phyloP scores from a whole-genome alignment of 352 stramenopile genomes.

The Phytophthora constricta region DNA sequence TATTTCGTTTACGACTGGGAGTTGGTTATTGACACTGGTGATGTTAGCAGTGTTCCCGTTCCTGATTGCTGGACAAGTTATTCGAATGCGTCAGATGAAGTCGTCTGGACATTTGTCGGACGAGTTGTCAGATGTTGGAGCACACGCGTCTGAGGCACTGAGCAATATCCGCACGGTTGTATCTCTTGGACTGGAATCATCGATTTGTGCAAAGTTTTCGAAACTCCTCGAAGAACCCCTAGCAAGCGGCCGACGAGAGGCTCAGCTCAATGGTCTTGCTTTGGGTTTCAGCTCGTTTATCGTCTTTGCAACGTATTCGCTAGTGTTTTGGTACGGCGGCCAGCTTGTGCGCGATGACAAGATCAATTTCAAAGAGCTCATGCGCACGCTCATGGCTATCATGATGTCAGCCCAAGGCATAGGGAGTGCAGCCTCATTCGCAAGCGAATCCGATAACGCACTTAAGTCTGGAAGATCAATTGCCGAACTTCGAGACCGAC shows the following conservation, averaged over 20 bases:
- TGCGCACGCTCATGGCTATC: constrained; percentile 50
- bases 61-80: constrained; percentile 44
- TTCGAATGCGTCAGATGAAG: constrained; percentile 40
- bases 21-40: constrained; percentile 67
- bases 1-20: constrained; percentile 60
- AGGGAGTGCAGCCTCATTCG: constrained; percentile 19
- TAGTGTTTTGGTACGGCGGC: constrained; percentile 67
- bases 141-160: constrained; percentile 47
- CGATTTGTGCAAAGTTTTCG: constrained; percentile 19
- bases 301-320: constrained; percentile 45
- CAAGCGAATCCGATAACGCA: constrained; percentile 66
- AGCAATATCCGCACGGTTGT: constrained; percentile 46
- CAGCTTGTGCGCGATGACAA: constrained; percentile 38
- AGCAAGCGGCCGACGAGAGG: constrained; percentile 26
- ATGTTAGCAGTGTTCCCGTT: constrained; percentile 64
- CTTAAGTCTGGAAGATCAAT: constrained; percentile 48
- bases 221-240: constrained; percentile 27
- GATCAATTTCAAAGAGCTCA: constrained; percentile 49
- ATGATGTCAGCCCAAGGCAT: constrained; percentile 45
- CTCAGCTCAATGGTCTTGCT: constrained; percentile 41
- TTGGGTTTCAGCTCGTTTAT: constrained; percentile 74
- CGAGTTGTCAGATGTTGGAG: constrained; percentile 30
- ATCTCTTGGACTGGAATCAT: constrained; percentile 36
- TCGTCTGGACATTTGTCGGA: constrained; percentile 8
- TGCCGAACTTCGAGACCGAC: constrained; percentile 32